These are phyloP conservation scores for Sungouiozyma ichnusensis DNA, from an alignment of 805 yeast species.

Conservation along the genomic window DNA sequence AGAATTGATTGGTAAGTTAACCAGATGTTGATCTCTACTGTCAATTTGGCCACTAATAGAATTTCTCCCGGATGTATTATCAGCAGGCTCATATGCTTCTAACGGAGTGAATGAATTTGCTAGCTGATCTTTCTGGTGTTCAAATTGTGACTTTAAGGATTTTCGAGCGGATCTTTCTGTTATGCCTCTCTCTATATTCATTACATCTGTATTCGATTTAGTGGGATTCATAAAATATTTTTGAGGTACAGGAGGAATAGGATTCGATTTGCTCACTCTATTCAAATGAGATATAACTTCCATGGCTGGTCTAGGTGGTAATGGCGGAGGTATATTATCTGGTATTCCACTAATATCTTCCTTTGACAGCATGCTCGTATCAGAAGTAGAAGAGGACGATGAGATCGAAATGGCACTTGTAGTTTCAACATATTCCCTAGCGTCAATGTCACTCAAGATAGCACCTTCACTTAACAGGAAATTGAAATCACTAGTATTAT, in stretches of 20 bases:
- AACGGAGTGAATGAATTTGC: not conserved
- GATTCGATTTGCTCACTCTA: not conserved
- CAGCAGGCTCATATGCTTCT: not conserved
- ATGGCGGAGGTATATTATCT: slow-evolving; percentile 1
- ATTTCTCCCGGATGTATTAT: not conserved
- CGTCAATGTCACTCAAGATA: slow-evolving; percentile 9
- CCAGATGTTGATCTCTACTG: slow-evolving; percentile 33
- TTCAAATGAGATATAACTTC: not conserved
- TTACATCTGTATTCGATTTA: not conserved
- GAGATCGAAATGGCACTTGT: slow-evolving; percentile 40
- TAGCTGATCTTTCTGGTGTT: not conserved
- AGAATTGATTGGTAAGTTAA: slow-evolving; percentile 58
- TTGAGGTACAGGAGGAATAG: not conserved
- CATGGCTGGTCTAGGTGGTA: not conserved
- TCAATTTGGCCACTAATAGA: not conserved
- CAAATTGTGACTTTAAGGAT: not conserved
- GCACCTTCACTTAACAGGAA: slow-evolving; percentile 19
- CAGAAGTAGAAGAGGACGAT: slow-evolving; percentile 36
- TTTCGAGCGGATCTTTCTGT: not conserved
- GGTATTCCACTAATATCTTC: not conserved
- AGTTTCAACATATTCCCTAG: slow-evolving; percentile 5
- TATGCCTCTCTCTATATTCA: not conserved
- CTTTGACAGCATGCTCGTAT: not conserved
- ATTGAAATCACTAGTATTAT: slow-evolving; percentile 9
- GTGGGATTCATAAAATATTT: not conserved